Evolutionary conservation across 495 filamentous ascomycete species (phyloP).

Genomic region (Thozetella sp.): DNA sequence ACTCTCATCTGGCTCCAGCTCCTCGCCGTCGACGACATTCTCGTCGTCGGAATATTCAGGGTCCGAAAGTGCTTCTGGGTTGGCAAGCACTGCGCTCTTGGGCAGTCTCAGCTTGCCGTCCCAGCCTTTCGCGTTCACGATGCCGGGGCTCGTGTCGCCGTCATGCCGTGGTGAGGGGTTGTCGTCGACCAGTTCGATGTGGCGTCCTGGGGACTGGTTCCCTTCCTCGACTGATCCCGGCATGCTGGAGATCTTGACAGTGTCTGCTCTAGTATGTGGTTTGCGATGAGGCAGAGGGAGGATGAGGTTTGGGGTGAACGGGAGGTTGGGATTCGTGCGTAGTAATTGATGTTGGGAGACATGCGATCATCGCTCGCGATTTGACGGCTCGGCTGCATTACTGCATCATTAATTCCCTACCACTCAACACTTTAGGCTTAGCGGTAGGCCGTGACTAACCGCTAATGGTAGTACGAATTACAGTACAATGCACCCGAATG

Average conservation of each 20-base stretch:
- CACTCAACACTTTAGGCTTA: background rate
- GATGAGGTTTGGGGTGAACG: background rate
- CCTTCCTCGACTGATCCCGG: slow-evolving; percentile 33
- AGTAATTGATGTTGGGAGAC: too few species aligned
- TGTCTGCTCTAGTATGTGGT: background rate
- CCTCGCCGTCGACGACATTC: slow-evolving; percentile 72
- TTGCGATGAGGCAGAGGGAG: background rate
- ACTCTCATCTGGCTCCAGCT: slow-evolving; percentile 85
- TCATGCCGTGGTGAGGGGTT: slow-evolving; percentile 37
- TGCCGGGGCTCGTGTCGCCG: slow-evolving; percentile 38
- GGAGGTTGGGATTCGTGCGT: too few species aligned
- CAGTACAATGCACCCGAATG: too few species aligned
- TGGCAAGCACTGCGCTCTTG: slow-evolving; percentile 62
- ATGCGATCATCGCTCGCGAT: too few species aligned
- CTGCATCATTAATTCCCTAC: too few species aligned
- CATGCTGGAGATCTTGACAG: slow-evolving; percentile 22
- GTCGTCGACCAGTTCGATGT: slow-evolving; percentile 43
- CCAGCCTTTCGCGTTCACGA: slow-evolving; percentile 78
- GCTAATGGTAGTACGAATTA: background rate
- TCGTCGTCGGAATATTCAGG: slow-evolving; percentile 83
- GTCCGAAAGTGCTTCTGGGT: slow-evolving; percentile 79
- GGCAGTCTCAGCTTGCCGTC: slow-evolving; percentile 86
- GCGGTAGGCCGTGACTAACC: background rate
- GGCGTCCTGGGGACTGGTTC: slow-evolving; percentile 29
- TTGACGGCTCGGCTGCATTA: too few species aligned